phyloP scores from a whole-genome alignment of 805 yeast genomes.

The Hanseniaspora singularis region DNA sequence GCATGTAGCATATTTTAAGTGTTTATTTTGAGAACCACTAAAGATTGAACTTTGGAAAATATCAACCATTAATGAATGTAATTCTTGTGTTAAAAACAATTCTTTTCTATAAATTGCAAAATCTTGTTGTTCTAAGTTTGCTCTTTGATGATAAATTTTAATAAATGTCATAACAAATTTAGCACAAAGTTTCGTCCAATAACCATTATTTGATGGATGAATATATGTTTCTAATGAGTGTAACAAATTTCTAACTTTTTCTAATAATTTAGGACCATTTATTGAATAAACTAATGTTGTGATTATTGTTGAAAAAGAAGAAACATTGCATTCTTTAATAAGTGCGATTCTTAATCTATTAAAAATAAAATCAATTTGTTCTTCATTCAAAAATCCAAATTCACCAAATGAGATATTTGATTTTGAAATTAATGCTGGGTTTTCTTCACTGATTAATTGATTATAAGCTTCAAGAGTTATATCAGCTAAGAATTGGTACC shows the following conservation, averaged over 20 bases:
- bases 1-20: constrained; percentile 40
- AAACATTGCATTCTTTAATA: constrained; percentile 29
- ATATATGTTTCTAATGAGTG: constrained; percentile 66
- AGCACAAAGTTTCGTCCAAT: constrained; percentile 68
- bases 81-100: constrained; percentile 26
- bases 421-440: constrained; percentile 24
- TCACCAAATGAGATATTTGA: constrained; percentile 32
- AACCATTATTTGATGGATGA: constrained; percentile 87
- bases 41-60: constrained; percentile 42
- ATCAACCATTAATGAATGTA: constrained; percentile 30
- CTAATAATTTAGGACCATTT: constrained; percentile 40
- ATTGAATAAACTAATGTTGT: constrained; percentile 43
- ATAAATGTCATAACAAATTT: constrained; percentile 51
- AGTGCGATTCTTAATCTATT: constrained; percentile 40
- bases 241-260: constrained; percentile 42
- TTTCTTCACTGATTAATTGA: constrained; percentile 21
- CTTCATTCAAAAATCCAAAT: constrained; percentile 52
- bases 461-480: constrained; percentile 40
- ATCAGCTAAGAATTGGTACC: constrained; percentile 54
- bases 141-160: constrained; percentile 48
- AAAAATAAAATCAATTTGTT: constrained; percentile 49
- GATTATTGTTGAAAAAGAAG: constrained; percentile 41
- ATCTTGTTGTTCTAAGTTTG: constrained; percentile 35
- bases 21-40: constrained; percentile 71
- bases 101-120: constrained; percentile 21